These are phyloP conservation scores for Nectriaceae sp. DNA, from an alignment of 2,329 filamentous ascomycete genomes.

Conservation along the genomic window DNA sequence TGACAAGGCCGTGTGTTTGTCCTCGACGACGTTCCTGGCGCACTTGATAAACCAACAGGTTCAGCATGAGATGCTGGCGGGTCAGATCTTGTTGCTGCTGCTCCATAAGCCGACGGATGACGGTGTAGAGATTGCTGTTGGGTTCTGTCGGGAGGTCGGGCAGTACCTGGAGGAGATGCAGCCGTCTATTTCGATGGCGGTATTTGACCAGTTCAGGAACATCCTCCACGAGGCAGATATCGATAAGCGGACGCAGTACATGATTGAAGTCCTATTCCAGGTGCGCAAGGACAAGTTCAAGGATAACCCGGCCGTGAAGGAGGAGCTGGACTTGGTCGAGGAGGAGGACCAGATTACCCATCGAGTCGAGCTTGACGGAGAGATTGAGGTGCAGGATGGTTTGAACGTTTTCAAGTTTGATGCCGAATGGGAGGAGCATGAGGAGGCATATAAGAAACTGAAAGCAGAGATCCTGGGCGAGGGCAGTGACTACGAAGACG, in stretches of 20 bases:
- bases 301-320: slow-evolving; percentile 85
- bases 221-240: slow-evolving; percentile 97
- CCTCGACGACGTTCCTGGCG: slow-evolving; percentile 90
- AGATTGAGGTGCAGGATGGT: slow-evolving; percentile 80
- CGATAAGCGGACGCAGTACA: slow-evolving; percentile 98
- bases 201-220: slow-evolving; percentile 94
- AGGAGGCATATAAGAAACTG: slow-evolving; percentile 84
- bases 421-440: slow-evolving; percentile 84
- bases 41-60: slow-evolving; percentile 97
- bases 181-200: slow-evolving; percentile 78
- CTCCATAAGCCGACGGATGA: slow-evolving; percentile 96
- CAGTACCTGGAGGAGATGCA: slow-evolving; percentile 97
- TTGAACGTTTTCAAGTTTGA: slow-evolving; percentile 98
- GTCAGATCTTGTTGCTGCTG: slow-evolving; percentile 88
- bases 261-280: slow-evolving; percentile 98
- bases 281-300: slow-evolving; percentile 96
- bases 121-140: slow-evolving; percentile 95
- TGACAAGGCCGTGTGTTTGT: slow-evolving; percentile 93
- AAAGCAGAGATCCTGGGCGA: slow-evolving; percentile 95
- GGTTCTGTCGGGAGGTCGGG: slow-evolving; percentile 88
- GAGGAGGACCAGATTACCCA: slow-evolving; percentile 99
- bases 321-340: slow-evolving; percentile 93
- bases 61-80: slow-evolving; percentile 88
- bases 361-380: slow-evolving; percentile 76
- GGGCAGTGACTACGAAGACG: slow-evolving; percentile 80